These are phyloP conservation scores for Haplographium delicatum DNA, from an alignment of 495 filamentous ascomycete genomes.

Conservation along the genomic window DNA sequence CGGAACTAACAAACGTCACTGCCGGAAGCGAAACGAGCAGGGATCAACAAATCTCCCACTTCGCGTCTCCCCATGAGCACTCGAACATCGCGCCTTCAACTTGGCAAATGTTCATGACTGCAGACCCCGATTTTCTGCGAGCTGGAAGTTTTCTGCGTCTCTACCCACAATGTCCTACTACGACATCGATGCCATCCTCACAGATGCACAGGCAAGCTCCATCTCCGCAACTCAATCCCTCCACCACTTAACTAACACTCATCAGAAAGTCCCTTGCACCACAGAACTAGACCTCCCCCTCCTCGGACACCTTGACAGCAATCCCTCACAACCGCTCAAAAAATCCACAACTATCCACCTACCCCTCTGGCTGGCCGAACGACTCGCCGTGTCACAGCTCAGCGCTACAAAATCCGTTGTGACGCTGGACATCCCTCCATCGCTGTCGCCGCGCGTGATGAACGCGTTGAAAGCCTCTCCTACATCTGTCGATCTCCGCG, in stretches of 20 bases:
- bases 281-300: conserved; percentile 85
- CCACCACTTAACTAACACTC: conserved; percentile 4
- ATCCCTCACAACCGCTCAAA: conserved; percentile 56
- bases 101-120: neutral
- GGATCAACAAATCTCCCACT: conserved; percentile 14
- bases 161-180: conserved; percentile 68
- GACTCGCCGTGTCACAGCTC: conserved; percentile 76
- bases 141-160: too few species aligned
- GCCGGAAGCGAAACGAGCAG: conserved; percentile 7
- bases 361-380: conserved; percentile 95
- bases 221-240: neutral
- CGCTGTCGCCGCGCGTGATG: conserved; percentile 73
- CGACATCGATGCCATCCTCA: conserved; percentile 88
- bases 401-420: conserved; percentile 59
- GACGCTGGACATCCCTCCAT: conserved; percentile 73
- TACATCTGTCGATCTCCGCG: conserved; percentile 74
- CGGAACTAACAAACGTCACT: conserved; percentile 14
- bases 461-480: conserved; percentile 91
- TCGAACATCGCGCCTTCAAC: too few species aligned
- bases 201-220: conserved; percentile 71
- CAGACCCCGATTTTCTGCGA: neutral
- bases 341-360: conserved; percentile 73
- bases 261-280: conserved; percentile 88
- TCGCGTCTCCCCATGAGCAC: conserved; percentile 10
- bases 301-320: conserved; percentile 84